Evolutionary conservation across 768 basidiomycete species (phyloP).

Genomic region (Asterophora parasitica): DNA sequence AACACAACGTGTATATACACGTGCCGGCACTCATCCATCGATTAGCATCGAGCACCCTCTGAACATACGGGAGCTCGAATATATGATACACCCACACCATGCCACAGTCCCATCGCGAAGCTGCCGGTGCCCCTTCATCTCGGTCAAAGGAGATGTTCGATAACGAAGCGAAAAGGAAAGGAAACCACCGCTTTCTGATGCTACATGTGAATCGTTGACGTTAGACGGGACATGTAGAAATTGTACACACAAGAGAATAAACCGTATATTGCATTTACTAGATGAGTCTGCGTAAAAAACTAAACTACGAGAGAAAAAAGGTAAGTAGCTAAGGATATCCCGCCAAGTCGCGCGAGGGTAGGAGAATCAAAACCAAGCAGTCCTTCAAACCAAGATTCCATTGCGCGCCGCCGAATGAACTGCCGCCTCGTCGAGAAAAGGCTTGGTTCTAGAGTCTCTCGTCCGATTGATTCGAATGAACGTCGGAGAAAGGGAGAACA

Average conservation of each 20-base stretch:
- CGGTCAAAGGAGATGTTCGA: slow-evolving; percentile 8
- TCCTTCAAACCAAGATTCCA: slow-evolving; percentile 15
- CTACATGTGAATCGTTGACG: too few species aligned
- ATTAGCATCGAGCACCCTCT: slow-evolving; percentile 15
- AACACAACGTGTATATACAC: slow-evolving; percentile 22
- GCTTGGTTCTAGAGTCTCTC: not conserved
- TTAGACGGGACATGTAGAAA: too few species aligned
- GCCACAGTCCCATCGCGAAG: slow-evolving; percentile 6
- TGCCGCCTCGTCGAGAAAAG: slow-evolving; percentile 16
- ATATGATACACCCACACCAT: slow-evolving; percentile 1
- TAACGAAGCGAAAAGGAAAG: not conserved
- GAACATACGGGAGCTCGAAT: slow-evolving; percentile 7
- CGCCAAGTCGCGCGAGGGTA: slow-evolving; percentile 1
- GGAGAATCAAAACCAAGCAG: slow-evolving; percentile 6
- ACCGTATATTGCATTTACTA: slow-evolving; percentile 11
- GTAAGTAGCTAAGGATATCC: slow-evolving; percentile 10
- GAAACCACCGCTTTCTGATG: too few species aligned
- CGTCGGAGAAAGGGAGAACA: slow-evolving; percentile 1
- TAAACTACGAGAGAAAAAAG: slow-evolving; percentile 10
- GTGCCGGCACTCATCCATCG: slow-evolving; percentile 22
- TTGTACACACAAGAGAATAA: slow-evolving; percentile 3
- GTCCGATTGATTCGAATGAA: slow-evolving; percentile 10
- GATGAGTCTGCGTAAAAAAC: slow-evolving; percentile 13
- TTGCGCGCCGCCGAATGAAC: slow-evolving; percentile 6
- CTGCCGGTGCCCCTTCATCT: slow-evolving; percentile 7